phyloP scores from a whole-genome alignment of 306 rosid genomes.

The Vicia faba region DNA sequence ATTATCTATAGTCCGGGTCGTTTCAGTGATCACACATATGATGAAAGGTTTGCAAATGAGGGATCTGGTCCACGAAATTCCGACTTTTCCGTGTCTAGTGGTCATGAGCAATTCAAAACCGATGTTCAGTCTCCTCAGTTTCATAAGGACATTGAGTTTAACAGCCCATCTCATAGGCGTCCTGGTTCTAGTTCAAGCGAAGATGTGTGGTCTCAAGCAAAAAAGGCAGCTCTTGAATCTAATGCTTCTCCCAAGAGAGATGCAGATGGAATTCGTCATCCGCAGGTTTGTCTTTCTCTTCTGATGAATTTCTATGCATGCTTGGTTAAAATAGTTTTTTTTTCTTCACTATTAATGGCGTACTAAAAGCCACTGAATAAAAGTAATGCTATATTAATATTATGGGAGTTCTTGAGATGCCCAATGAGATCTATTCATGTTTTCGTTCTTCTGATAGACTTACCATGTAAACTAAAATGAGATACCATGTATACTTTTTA shows the following conservation, averaged over 20 bases:
- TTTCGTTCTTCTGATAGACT: constrained; percentile 1
- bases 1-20: constrained; percentile 74
- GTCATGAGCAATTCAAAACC: constrained; percentile 70
- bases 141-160: constrained; percentile 54
- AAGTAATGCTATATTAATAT: constrained; percentile 20
- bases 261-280: constrained; percentile 46
- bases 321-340: not conserved
- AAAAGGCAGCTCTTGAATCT: constrained; percentile 43
- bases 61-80: constrained; percentile 73
- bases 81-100: constrained; percentile 75
- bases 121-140: constrained; percentile 67
- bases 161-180: constrained; percentile 58
- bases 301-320: constrained; percentile 3
- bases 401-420: constrained; percentile 7
- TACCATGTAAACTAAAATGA: constrained; percentile 2
- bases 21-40: constrained; percentile 62
- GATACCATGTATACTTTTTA: constrained; percentile 1
- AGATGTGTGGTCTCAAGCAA: constrained; percentile 52
- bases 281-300: constrained; percentile 46
- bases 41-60: constrained; percentile 78
- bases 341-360: constrained; percentile 1
- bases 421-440: not conserved
- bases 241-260: constrained; percentile 44
- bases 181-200: constrained; percentile 55
- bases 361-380: not conserved